Base-by-base conservation (phyloP, 148 eudicot species). In the Tetragonia tetragonoides region DNA sequence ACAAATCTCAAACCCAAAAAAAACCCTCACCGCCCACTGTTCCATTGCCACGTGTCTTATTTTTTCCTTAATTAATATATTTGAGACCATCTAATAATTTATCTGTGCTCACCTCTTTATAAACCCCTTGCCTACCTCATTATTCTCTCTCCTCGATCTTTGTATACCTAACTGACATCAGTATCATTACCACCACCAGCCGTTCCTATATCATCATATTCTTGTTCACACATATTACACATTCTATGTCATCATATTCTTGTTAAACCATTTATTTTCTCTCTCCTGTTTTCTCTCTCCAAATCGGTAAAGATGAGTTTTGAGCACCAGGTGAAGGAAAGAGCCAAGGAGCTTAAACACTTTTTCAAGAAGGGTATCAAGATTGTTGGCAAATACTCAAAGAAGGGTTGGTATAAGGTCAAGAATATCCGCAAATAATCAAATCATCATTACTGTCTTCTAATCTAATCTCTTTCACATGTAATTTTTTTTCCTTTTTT, bases 331-430 rank as follows among this genome's bases (percentile, higher is more conserved):
- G 91, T 90, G 81, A 89, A 85, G 82, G 76, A 78, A 42, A 86
- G 90, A 72, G 90, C 94, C 1, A 73, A 61, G 39, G 91, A 84
- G 72, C 72, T 90, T 49, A 89, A 83, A 85, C 3, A 2, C 47
- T 18, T 89, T 2, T 85, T 90, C 81, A 87, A 84, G 67, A 92
- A 81, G 68, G 88, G 97, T 5, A 77, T 83, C 56, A 89, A 83
- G 68, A 60, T 79, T 41, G 91, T 92, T 4, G 85, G 88, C 1
- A 83, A 84, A 57, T 84, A 83, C 34, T 77, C 91, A 82, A 89
- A 92, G 79, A 87, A 89, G 72, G 91, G 97, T 14, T 92, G 97
- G 97, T 2, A 42, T 73, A 92, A 88, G 84, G 77, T 92, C 76
- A 92, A 87, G 81, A 79, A 73, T 62, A 68, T 85, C 24, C 68